Conservation (phyloP, 2,329 filamentous ascomycete species). For the Aspergillus amoenus region DNA sequence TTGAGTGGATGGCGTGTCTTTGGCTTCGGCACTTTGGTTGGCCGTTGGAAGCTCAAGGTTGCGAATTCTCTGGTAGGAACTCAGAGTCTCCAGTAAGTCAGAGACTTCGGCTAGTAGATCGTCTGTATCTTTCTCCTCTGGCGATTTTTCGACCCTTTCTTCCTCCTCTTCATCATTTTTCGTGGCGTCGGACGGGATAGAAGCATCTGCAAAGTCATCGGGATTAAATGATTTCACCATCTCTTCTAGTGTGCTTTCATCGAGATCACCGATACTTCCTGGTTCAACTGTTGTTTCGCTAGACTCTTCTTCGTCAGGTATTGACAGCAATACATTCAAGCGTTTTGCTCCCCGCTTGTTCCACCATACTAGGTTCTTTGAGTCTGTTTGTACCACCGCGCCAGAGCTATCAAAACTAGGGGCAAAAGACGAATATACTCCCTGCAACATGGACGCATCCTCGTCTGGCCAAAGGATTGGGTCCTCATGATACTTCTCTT, state of each 20-base stretch:
- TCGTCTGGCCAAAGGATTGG: slow-evolving; percentile 31
- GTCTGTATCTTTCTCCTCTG: slow-evolving; percentile 50
- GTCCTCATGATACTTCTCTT: slow-evolving; percentile 28
- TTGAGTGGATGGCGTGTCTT: slow-evolving; percentile 23
- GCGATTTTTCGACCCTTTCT: slow-evolving; percentile 33
- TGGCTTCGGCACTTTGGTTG: slow-evolving; percentile 33
- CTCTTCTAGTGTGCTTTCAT: slow-evolving; percentile 42
- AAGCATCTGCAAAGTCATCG: slow-evolving; percentile 30
- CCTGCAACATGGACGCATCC: slow-evolving; percentile 39
- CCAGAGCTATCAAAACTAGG: slow-evolving; percentile 47
- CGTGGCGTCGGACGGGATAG: slow-evolving; percentile 19
- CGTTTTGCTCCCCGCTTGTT: slow-evolving; percentile 40
- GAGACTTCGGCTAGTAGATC: slow-evolving; percentile 58
- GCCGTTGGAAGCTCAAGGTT: slow-evolving; percentile 42
- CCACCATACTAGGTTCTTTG: slow-evolving; percentile 49
- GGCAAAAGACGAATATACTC: slow-evolving; percentile 51
- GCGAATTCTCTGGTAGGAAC: slow-evolving; percentile 62
- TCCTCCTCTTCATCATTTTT: slow-evolving; percentile 17
- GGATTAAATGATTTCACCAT: slow-evolving; percentile 44
- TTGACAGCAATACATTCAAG: slow-evolving; percentile 36
- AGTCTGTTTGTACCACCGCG: slow-evolving; percentile 42
- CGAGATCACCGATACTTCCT: slow-evolving; percentile 35
- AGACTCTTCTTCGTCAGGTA: slow-evolving; percentile 22
- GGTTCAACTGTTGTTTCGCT: slow-evolving; percentile 25
- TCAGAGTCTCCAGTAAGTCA: slow-evolving; percentile 60